Evolutionary conservation across 257 asterid genomes (phyloP).

Genomic region (Verbena officinalis): DNA sequence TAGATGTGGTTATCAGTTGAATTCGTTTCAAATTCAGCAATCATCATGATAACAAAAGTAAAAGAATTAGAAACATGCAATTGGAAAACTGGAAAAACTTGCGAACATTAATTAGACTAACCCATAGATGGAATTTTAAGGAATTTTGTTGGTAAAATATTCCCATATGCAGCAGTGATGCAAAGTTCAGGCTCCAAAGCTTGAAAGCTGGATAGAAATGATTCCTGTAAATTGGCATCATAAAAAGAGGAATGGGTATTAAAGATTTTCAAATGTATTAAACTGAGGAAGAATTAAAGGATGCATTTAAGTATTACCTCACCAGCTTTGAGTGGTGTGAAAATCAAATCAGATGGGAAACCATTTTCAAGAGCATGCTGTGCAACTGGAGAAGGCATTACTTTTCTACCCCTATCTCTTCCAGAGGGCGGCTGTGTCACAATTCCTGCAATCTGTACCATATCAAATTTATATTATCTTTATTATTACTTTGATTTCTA

Average conservation of each 20-base stretch:
- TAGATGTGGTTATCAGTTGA: not conserved
- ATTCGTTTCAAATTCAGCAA: not conserved
- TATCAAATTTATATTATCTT: conserved; percentile 11
- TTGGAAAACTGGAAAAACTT: not conserved
- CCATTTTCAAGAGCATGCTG: conserved; percentile 82
- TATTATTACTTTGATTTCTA: not conserved
- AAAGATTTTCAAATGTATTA: conserved; percentile 1
- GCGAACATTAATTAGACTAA: conserved; percentile 40
- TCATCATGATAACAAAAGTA: not conserved
- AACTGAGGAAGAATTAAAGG: conserved; percentile 10
- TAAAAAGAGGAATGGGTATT: conserved; percentile 1
- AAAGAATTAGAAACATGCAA: not conserved
- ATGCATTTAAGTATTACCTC: conserved; percentile 68
- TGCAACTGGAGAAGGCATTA: conserved; percentile 92
- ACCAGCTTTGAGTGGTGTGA: conserved; percentile 81
- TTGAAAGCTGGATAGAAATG: conserved; percentile 59
- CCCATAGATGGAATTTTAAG: conserved; percentile 87
- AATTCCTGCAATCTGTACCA: conserved; percentile 75
- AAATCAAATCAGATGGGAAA: conserved; percentile 72
- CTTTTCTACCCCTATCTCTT: conserved; percentile 92
- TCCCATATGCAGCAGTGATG: conserved; percentile 97
- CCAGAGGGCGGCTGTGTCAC: conserved; percentile 92
- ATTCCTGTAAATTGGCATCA: conserved; percentile 55
- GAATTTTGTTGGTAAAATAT: conserved; percentile 82
- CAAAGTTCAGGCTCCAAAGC: conserved; percentile 93